Evolutionary conservation across 371 early-diverging fungal species (phyloP).

Genomic region (Coemansia sp.): DNA sequence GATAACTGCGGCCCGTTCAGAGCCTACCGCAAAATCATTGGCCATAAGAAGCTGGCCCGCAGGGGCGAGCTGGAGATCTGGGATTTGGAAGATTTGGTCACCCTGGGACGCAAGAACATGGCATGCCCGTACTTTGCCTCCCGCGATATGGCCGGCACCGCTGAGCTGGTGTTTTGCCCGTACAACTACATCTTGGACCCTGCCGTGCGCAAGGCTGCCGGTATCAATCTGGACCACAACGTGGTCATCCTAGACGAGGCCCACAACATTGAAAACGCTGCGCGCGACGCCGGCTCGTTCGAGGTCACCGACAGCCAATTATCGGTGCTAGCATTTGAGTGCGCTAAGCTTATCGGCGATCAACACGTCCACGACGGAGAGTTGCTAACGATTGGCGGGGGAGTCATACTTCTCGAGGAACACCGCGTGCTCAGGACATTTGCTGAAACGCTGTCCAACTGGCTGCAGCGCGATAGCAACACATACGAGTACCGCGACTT

Average conservation of each 20-base stretch:
- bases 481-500: slow-evolving; percentile 33
- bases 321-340: slow-evolving; percentile 45
- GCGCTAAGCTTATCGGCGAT: slow-evolving; percentile 42
- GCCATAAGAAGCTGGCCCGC: slow-evolving; percentile 16
- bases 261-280: slow-evolving; percentile 59
- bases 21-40: slow-evolving; percentile 21
- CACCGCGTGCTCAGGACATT: slow-evolving; percentile 40
- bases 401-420: slow-evolving; percentile 13
- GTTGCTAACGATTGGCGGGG: no score
- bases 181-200: slow-evolving; percentile 93
- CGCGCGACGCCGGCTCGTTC: slow-evolving; percentile 45
- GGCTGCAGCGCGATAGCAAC: slow-evolving; percentile 20
- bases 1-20: slow-evolving; percentile 7
- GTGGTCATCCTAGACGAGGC: slow-evolving; percentile 91
- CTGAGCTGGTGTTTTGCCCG: slow-evolving; percentile 87
- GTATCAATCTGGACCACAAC: slow-evolving; percentile 59
- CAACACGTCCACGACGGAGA: neutral
- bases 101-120: slow-evolving; percentile 50
- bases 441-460: slow-evolving; percentile 13
- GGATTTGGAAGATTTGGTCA: slow-evolving; percentile 76
- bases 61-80: slow-evolving; percentile 31
- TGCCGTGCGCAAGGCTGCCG: slow-evolving; percentile 59
- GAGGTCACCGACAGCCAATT: slow-evolving; percentile 56
- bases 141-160: slow-evolving; percentile 56
- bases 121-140: slow-evolving; percentile 86